phyloP scores from a whole-genome alignment of 164 flowering plant genomes.

The Nelumbo lutea region DNA sequence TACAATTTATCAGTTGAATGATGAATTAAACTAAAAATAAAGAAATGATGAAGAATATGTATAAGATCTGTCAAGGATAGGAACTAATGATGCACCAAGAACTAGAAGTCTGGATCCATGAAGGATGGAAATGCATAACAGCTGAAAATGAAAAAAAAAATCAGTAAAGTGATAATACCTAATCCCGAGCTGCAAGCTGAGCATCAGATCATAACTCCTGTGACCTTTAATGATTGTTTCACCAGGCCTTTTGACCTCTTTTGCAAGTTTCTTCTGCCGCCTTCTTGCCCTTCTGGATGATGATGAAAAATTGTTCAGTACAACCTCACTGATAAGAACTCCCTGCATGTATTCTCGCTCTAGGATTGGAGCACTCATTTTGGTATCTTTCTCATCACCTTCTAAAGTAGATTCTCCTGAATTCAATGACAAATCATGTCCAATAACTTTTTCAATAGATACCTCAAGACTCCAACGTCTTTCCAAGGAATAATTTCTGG shows the following conservation, averaged over 20 bases:
- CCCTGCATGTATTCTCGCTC: constrained; percentile 98
- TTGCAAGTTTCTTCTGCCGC: constrained; percentile 64
- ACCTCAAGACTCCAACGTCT: constrained; percentile 98
- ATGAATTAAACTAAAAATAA: background rate
- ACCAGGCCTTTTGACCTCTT: constrained; percentile 83
- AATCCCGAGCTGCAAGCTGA: constrained; percentile 96
- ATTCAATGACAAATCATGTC: constrained; percentile 43
- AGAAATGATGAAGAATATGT: background rate
- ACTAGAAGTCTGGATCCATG: background rate
- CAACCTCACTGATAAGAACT: constrained; percentile 88
- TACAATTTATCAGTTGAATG: too few species aligned
- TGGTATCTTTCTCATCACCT: constrained; percentile 36
- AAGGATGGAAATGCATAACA: background rate
- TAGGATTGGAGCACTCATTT: constrained; percentile 50
- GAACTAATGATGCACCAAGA: background rate
- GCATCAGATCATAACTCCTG: constrained; percentile 97
- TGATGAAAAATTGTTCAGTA: constrained; percentile 52
- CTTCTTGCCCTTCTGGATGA: constrained; percentile 63
- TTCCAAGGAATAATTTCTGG: constrained; percentile 59
- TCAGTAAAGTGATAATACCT: constrained; percentile 37
- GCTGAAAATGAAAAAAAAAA: background rate
- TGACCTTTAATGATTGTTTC: constrained; percentile 94
- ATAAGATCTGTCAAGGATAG: background rate
- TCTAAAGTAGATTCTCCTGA: constrained; percentile 43
- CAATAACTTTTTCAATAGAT: constrained; percentile 79